phyloP scores from a whole-genome alignment of 352 stramenopile genomes.

The Phytopythium chamaehyphon region DNA sequence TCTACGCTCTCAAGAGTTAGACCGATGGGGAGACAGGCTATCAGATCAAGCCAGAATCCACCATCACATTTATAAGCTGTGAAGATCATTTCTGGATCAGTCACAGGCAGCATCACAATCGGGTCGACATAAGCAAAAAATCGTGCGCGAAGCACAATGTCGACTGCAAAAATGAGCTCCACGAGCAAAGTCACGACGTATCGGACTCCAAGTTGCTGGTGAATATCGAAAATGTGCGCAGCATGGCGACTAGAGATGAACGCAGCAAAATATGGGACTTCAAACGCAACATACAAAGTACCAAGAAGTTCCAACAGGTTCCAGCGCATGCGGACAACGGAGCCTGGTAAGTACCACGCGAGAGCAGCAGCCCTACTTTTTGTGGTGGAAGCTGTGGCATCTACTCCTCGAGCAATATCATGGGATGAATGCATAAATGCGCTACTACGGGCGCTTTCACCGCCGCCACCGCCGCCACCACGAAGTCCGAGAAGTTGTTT shows the following conservation, averaged over 20 bases:
- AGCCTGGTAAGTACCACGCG: conserved; percentile 43
- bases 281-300: conserved; percentile 53
- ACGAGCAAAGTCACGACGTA: conserved; percentile 32
- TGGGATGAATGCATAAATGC: background rate
- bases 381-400: conserved; percentile 2
- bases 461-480: conserved; percentile 14
- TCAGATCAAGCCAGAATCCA: conserved; percentile 51
- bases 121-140: conserved; percentile 59
- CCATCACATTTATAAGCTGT: conserved; percentile 44
- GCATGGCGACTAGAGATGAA: conserved; percentile 57
- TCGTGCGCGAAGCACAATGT: conserved; percentile 45
- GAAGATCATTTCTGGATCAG: conserved; percentile 56
- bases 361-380: conserved; percentile 3
- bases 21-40: conserved; percentile 41
- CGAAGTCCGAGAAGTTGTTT: conserved; percentile 67
- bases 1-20: conserved; percentile 41
- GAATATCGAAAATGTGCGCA: conserved; percentile 36
- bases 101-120: conserved; percentile 49
- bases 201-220: conserved; percentile 20
- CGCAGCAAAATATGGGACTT: conserved; percentile 66
- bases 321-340: conserved; percentile 49
- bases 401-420: background rate
- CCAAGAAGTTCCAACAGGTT: conserved; percentile 35
- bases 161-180: conserved; percentile 48
- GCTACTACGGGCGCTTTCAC: background rate